Evolutionary conservation across 2,329 filamentous ascomycete species (phyloP), one percentile per base, ranked within the genome.

Genomic region (Fusarium liriodendri): DNA sequence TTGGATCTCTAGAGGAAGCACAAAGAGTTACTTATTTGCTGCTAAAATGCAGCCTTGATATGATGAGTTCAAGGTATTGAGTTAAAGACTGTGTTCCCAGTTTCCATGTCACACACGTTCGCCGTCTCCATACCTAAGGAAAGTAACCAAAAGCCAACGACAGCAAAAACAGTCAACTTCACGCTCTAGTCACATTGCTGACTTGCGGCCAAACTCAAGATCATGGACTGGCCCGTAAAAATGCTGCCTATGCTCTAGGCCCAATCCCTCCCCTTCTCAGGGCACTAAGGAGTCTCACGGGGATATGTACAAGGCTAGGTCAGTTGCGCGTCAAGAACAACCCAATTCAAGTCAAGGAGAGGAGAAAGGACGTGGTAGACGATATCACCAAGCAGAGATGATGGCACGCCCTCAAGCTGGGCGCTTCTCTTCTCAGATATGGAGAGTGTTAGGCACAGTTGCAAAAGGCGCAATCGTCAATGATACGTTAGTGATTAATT

Each of bases 171-270:
- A 29, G 27, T 29, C 27, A 29, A 29, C 27, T 29, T 29, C 27
- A 29, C 27, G 27, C 27, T 29, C 27, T 29, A 29, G 27, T 29
- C 27, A 10, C 25, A 13, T 29, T 25, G 13, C 20, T 25, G n/a
- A 29, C 25, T 52, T 29, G 6, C 10, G 2, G 25, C 4, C 1
- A 3, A 13, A 47, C 25, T 7, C 7, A 27, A 27, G 22, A 18
- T 10, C 14, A 2, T 4, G 22, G 14, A 18, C 7, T 11, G 1
- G 5, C 4, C 3, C 14, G 7, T 18, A 6, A 8, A 18, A 8
- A 10, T 18, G 8, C 14, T 16, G 2, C 16, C 14, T 3, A 27
- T 3, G 8, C 14, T 18, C 22, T 27, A 8, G 4, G 8, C 22
- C 16, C 20, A 47, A 6, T 29, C 27, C 27, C 27, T 29, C 27